Evolutionary conservation across 2,329 filamentous ascomycete species (phyloP).

Genomic region (Penicillium sp.): DNA sequence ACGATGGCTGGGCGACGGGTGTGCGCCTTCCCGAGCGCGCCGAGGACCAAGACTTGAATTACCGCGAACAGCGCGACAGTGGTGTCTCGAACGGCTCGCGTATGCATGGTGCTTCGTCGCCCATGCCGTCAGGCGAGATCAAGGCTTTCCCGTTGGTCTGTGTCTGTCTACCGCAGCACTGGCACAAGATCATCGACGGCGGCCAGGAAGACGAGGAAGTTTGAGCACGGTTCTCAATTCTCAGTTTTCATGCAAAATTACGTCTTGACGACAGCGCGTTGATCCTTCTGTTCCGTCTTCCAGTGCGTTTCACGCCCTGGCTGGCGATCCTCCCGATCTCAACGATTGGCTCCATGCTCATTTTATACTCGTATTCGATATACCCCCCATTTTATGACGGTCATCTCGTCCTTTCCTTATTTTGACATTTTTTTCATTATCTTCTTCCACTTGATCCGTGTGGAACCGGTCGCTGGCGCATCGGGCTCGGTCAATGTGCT

Average conservation of each 20-base stretch:
- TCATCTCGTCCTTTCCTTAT: conserved; percentile 15
- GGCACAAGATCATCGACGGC: conserved; percentile 91
- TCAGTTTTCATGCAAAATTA: conserved; percentile 25
- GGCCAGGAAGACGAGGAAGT: conserved; percentile 43
- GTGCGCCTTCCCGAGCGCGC: conserved; percentile 71
- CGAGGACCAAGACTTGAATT: conserved; percentile 76
- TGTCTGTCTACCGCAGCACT: conserved; percentile 88
- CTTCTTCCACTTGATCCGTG: conserved; percentile 9
- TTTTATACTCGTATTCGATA: conserved; percentile 22
- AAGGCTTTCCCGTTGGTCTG: conserved; percentile 97
- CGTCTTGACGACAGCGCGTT: conserved; percentile 34
- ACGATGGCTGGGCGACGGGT: conserved; percentile 96
- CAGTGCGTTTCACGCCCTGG: conserved; percentile 10
- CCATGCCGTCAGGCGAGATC: conserved; percentile 67
- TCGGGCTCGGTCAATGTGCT: conserved; percentile 12
- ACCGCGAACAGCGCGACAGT: conserved; percentile 76
- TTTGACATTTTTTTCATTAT: conserved; percentile 6
- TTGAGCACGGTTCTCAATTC: conserved; percentile 13
- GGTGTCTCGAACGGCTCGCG: conserved; percentile 77
- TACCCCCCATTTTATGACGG: conserved; percentile 27
- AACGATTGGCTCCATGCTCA: conserved; percentile 3
- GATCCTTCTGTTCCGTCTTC: conserved; percentile 13
- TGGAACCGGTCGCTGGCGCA: conserved; percentile 19
- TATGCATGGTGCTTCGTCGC: conserved; percentile 48
- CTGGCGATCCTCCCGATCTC: conserved; percentile 9